These are phyloP conservation scores for Trichoderma asperelloides DNA, from an alignment of 495 filamentous ascomycete genomes.

Conservation along the genomic window DNA sequence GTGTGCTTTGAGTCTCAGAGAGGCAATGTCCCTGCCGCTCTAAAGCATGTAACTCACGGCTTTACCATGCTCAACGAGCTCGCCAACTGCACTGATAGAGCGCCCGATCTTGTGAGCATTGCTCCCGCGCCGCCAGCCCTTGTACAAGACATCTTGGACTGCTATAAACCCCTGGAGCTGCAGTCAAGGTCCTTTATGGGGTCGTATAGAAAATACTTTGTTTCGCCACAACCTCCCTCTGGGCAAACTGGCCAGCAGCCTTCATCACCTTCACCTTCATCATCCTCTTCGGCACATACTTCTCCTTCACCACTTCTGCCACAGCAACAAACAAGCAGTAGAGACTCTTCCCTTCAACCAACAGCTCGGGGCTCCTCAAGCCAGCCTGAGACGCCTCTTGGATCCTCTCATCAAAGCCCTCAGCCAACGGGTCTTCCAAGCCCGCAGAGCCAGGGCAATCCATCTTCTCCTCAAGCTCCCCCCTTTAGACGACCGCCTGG, in stretches of 20 bases:
- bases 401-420: not conserved
- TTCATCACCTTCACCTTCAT: not conserved
- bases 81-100: conserved; percentile 9
- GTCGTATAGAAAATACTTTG: conserved; percentile 7
- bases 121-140: conserved; percentile 8
- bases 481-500: conserved; percentile 2
- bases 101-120: conserved; percentile 9
- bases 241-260: not conserved
- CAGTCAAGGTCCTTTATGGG: conserved; percentile 10
- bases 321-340: not conserved
- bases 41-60: conserved; percentile 11
- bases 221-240: not conserved
- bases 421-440: conserved; percentile 6
- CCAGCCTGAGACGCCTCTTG: not conserved
- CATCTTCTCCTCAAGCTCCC: not conserved
- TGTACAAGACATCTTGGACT: conserved; percentile 9
- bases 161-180: conserved; percentile 9
- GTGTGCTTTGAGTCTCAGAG: conserved; percentile 11
- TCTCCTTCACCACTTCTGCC: not conserved
- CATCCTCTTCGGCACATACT: not conserved
- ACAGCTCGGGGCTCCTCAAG: not conserved
- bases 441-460: not conserved
- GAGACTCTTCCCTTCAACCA: not conserved
- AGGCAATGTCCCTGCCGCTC: conserved; percentile 3
- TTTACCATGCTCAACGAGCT: conserved; percentile 11